Percentiles rank a stretch among this genome's conserved stretches.
These are phyloP conservation scores for Edaphochlamys debaryana DNA, from an alignment of 139 green algal species.

Conservation along the genomic window DNA sequence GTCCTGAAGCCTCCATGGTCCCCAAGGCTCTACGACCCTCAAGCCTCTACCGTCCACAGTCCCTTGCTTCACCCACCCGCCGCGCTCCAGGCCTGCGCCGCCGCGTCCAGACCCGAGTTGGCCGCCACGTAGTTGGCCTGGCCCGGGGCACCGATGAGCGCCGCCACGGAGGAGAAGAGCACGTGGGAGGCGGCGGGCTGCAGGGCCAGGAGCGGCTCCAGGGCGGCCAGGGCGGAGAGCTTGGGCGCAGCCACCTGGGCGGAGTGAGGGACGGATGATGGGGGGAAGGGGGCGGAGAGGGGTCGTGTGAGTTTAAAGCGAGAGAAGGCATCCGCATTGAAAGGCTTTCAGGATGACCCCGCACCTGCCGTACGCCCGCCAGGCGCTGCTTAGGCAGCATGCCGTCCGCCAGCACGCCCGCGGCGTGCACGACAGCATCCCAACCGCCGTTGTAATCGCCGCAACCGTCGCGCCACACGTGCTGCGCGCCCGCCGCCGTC, in stretches of 20 bases:
- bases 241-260: constrained; percentile 30
- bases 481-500: constrained; percentile 1
- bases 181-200: constrained; percentile 53
- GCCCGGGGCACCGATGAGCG: constrained; percentile 81
- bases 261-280: neutral
- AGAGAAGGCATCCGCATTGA: no score
- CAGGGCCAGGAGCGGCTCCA: neutral
- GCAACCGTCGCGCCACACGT: neutral
- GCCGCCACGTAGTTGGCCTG: constrained; percentile 88
- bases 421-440: constrained; percentile 62
- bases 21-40: no score
- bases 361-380: neutral
- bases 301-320: no score
- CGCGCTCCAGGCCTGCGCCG: constrained; percentile 2
- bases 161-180: constrained; percentile 87
- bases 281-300: neutral
- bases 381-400: constrained; percentile 54
- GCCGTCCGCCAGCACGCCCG: constrained; percentile 59
- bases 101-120: constrained; percentile 77
- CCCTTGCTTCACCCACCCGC: no score
- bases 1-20: no score
- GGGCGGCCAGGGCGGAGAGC: neutral
- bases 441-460: neutral
- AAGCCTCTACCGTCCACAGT: no score
- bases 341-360: neutral